A percentile compares a stretch with the other conserved stretches of the same genome.
Evolutionary conservation across 2,329 filamentous ascomycete genomes (phyloP).

Genomic region (Aspergillus sojae): DNA sequence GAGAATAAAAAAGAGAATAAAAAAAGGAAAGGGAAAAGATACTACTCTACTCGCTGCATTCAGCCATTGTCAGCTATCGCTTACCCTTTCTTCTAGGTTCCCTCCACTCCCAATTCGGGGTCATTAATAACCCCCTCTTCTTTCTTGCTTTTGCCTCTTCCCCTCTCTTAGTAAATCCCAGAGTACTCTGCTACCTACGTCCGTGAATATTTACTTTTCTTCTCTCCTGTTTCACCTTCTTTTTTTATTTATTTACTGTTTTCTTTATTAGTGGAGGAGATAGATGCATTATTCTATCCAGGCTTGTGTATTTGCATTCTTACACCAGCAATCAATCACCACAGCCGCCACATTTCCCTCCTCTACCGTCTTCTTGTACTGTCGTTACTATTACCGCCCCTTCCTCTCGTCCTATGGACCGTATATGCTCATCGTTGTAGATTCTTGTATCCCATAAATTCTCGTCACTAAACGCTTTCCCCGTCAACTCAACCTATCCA

Average conservation of each 20-base stretch:
- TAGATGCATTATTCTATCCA: not conserved
- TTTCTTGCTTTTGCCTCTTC: constrained; percentile 15
- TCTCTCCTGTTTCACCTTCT: not conserved
- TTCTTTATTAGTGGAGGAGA: no score
- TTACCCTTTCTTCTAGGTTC: constrained; percentile 18
- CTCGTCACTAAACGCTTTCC: not conserved
- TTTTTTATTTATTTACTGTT: not conserved
- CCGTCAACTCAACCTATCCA: not conserved
- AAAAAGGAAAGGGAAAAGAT: constrained; percentile 5
- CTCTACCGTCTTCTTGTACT: not conserved
- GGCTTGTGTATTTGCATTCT: not conserved
- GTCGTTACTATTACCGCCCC: not conserved
- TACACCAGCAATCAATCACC: not conserved
- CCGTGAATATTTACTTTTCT: not conserved
- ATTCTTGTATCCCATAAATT: not conserved
- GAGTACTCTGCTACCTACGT: not conserved
- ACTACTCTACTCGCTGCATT: constrained; percentile 21
- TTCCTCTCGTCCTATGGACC: not conserved
- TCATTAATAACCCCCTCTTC: constrained; percentile 8
- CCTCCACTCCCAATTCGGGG: constrained; percentile 14
- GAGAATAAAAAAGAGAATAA: not conserved
- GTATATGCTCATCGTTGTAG: not conserved
- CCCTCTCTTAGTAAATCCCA: not conserved
- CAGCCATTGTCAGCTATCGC: constrained; percentile 11
- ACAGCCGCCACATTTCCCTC: not conserved